These are phyloP conservation scores for Aspergillus sojae DNA, from an alignment of 2,329 filamentous ascomycete species.

Conservation along the genomic window DNA sequence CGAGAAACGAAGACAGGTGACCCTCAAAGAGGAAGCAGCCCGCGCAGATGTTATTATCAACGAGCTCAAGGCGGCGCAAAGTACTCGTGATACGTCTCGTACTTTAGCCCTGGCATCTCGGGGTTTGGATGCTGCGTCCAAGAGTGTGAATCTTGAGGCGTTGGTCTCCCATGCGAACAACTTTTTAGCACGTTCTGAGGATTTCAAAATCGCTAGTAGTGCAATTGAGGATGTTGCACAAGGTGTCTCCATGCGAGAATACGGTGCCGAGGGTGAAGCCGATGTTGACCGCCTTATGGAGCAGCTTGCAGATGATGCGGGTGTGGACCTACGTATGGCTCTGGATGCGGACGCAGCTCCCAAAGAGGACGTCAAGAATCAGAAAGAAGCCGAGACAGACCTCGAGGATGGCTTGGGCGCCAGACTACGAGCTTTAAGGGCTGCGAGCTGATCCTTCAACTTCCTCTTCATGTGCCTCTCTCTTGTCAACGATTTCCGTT, in stretches of 20 bases:
- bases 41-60: slow-evolving; percentile 54
- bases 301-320: slow-evolving; percentile 47
- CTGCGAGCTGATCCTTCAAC: slow-evolving; percentile 31
- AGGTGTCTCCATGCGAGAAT: slow-evolving; percentile 47
- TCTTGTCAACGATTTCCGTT: background rate
- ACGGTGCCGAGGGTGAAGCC: slow-evolving; percentile 46
- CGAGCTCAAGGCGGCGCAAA: slow-evolving; percentile 51
- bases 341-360: slow-evolving; percentile 43
- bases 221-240: slow-evolving; percentile 47
- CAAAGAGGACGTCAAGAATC: slow-evolving; percentile 45
- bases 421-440: slow-evolving; percentile 43
- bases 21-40: slow-evolving; percentile 48
- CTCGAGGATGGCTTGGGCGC: slow-evolving; percentile 46
- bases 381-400: slow-evolving; percentile 40
- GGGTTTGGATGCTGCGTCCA: slow-evolving; percentile 48
- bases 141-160: slow-evolving; percentile 50
- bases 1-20: slow-evolving; percentile 50
- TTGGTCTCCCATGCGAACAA: slow-evolving; percentile 47
- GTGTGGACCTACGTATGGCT: slow-evolving; percentile 45
- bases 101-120: slow-evolving; percentile 49
- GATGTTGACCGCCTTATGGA: slow-evolving; percentile 49
- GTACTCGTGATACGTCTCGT: slow-evolving; percentile 49
- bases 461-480: background rate
- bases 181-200: slow-evolving; percentile 44
- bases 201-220: slow-evolving; percentile 47